Base-by-base conservation (phyloP, 768 basidiomycete genomes). In the Calocera cornea region DNA sequence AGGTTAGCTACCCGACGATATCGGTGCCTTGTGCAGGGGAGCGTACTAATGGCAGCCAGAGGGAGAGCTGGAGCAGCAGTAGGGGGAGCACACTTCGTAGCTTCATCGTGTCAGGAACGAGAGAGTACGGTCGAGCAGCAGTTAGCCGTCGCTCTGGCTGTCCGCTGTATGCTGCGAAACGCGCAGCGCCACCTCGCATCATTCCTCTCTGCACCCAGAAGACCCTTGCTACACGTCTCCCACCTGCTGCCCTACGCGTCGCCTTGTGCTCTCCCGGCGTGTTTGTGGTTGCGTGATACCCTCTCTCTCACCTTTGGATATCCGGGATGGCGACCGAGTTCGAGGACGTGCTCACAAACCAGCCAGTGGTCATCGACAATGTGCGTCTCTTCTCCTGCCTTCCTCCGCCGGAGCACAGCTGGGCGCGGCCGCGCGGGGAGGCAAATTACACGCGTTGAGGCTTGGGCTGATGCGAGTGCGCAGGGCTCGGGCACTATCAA, bases 341-440 rank as follows among this genome's bases (percentile, higher is more conserved):
- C 78, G 91, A 93, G 76, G 91, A 93, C 76, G 91, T 93, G 72
- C 84, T 97, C 76, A 95, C 95, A 68, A 98, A 97, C 80, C 95
- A 98, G 78, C 95, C 95, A 3, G 94, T 98, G 68, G 95, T 98
- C 71, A 97, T 98, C 74, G 95, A 98, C 82, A 98, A 98, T 80
- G 95, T 95, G 70, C 72, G 87, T 80, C 50, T 31, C 16, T 33
- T 31, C 38, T 41, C 34, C 2, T 33, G n/a, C 34, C 50, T n/a
- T 47, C 41, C 1, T 24, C 29, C 34, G 17, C 63, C 36, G 36
- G 64, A 17, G 38, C 40, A 31, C 17, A 34, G 70, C 68, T 68
- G n/a, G n/a, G n/a, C n/a, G n/a, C 36, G 5, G 36, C 36, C 36
- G 36, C 36, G 36, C 36, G 36, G 14, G 36, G 36, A 14, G 7